These are phyloP conservation scores for Annulohypoxylon bovei DNA, from an alignment of 495 filamentous ascomycete genomes.

Conservation along the genomic window DNA sequence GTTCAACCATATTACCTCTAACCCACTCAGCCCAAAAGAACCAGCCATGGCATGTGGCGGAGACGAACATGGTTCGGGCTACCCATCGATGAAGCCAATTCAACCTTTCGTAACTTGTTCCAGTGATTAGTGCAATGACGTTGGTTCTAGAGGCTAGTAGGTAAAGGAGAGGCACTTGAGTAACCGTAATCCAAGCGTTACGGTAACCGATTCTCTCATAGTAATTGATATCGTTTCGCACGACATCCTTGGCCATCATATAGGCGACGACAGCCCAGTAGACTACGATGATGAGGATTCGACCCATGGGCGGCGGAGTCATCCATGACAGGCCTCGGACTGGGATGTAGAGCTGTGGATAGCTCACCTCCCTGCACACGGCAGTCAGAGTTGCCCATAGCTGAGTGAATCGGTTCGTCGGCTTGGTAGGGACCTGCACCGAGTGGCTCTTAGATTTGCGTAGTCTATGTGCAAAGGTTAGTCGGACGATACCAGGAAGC, in stretches of 20 bases:
- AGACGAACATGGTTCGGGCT: slow-evolving; percentile 77
- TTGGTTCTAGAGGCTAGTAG: slow-evolving; percentile 83
- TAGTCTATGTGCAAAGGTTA: slow-evolving; percentile 46
- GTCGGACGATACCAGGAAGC: background rate
- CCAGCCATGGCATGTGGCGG: slow-evolving; percentile 76
- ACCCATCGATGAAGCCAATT: slow-evolving; percentile 91
- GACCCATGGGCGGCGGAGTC: slow-evolving; percentile 67
- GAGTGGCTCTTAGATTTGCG: slow-evolving; percentile 51
- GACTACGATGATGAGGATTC: slow-evolving; percentile 60
- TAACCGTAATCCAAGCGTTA: slow-evolving; percentile 77
- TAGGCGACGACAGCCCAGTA: slow-evolving; percentile 68
- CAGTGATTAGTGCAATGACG: slow-evolving; percentile 73
- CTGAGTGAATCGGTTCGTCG: slow-evolving; percentile 64
- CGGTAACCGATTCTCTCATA: slow-evolving; percentile 82
- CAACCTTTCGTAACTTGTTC: slow-evolving; percentile 76
- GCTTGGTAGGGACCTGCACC: slow-evolving; percentile 68
- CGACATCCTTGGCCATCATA: slow-evolving; percentile 62
- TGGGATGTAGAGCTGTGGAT: slow-evolving; percentile 68
- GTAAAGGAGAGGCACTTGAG: slow-evolving; percentile 85
- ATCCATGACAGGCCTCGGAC: slow-evolving; percentile 58
- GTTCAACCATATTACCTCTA: slow-evolving; percentile 67
- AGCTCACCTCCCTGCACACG: slow-evolving; percentile 70
- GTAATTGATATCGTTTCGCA: slow-evolving; percentile 55
- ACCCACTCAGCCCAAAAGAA: slow-evolving; percentile 78
- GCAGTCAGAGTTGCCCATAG: slow-evolving; percentile 75